Evolutionary conservation across 345 rosid species (phyloP).

Genomic region (Salix brachista): DNA sequence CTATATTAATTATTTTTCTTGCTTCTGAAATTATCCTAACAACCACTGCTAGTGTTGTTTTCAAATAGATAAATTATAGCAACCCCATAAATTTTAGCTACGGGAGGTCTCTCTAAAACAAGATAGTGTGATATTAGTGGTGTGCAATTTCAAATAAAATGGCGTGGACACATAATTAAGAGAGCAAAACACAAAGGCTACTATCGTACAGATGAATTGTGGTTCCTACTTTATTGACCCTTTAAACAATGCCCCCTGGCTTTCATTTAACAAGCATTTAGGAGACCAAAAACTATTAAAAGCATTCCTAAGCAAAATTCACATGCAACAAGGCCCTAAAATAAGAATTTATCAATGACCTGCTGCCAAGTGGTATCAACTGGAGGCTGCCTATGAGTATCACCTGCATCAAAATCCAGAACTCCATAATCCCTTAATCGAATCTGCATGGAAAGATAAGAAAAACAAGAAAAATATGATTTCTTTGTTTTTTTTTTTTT

Average conservation of each 20-base stretch:
- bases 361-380: slow-evolving; percentile 99
- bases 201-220: not conserved
- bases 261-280: not conserved
- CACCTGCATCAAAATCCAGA: slow-evolving; percentile 86
- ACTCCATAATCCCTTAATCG: slow-evolving; percentile 91
- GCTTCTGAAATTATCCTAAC: not conserved
- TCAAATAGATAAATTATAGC: not conserved
- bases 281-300: not conserved
- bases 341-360: slow-evolving; percentile 41
- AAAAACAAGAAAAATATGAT: slow-evolving; percentile 13
- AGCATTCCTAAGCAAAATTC: not conserved
- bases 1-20: not conserved
- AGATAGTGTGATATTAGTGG: not conserved
- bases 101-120: not conserved
- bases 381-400: slow-evolving; percentile 93
- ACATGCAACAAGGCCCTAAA: not conserved
- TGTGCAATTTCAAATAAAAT: not conserved
- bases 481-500: not conserved
- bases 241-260: not conserved
- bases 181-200: not conserved
- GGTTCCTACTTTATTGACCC: not conserved
- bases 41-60: not conserved
- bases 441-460: slow-evolving; percentile 43
- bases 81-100: no score
- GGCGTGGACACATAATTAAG: not conserved